Evolutionary conservation across 257 asterid species (phyloP).

Genomic region (Ocimum tenuiflorum): DNA sequence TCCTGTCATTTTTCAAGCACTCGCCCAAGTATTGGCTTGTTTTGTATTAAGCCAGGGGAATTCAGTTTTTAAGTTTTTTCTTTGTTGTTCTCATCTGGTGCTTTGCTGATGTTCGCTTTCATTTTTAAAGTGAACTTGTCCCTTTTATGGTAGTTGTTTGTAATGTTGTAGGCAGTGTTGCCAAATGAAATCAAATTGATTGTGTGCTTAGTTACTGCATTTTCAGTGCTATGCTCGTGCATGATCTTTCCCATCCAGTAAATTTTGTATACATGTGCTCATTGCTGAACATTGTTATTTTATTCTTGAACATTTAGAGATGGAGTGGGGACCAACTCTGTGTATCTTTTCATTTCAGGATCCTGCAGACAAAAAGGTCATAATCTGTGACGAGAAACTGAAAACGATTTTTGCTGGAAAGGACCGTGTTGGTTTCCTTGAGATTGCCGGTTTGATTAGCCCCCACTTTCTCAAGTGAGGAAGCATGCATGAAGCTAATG

Average conservation of each 20-base stretch:
- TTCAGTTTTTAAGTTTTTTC: background rate
- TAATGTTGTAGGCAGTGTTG: background rate
- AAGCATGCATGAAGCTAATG: background rate
- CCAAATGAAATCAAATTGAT: background rate
- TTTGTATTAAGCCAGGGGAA: background rate
- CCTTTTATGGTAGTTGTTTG: background rate
- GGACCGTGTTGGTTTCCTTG: constrained; percentile 87
- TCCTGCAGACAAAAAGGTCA: constrained; percentile 71
- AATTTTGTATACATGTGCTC: background rate
- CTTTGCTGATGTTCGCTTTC: background rate
- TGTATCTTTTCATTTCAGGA: constrained; percentile 38
- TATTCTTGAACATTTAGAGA: background rate
- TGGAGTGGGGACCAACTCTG: background rate
- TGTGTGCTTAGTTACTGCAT: background rate
- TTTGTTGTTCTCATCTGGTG: background rate
- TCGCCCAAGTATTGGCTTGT: background rate
- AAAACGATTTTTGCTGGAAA: constrained; percentile 63
- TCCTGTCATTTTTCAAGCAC: background rate
- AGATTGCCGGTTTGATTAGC: constrained; percentile 79
- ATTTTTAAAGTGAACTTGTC: background rate
- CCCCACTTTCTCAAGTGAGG: constrained; percentile 75
- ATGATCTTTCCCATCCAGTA: too few species aligned
- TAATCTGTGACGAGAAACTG: constrained; percentile 84
- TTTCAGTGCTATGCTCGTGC: too few species aligned
- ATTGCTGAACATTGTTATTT: background rate